These are phyloP conservation scores for Hemileccinum impolitum DNA, from an alignment of 768 basidiomycete species.

Conservation along the genomic window DNA sequence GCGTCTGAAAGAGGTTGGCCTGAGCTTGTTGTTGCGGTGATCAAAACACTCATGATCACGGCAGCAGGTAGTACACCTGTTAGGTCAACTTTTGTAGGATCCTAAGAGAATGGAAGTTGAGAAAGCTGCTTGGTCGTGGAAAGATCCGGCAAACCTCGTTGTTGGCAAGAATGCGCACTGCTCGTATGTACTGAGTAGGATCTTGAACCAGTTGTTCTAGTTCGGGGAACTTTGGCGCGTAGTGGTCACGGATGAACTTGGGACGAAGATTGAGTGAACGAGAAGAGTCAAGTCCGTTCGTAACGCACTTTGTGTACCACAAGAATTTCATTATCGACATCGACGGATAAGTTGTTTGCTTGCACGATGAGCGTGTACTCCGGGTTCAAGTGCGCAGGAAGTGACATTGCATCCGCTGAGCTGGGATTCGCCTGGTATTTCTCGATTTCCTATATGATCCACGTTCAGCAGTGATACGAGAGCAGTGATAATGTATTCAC, in stretches of 20 bases:
- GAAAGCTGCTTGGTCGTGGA: neutral
- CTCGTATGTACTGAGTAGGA: constrained; percentile 87
- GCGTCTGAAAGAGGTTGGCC: constrained; percentile 67
- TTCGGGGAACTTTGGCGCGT: constrained; percentile 92
- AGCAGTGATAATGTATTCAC: constrained; percentile 35
- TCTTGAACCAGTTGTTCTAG: constrained; percentile 93
- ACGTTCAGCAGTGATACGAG: neutral
- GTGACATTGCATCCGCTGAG: constrained; percentile 70
- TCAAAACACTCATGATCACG: constrained; percentile 92
- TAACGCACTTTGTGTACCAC: constrained; percentile 85
- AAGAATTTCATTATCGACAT: constrained; percentile 96
- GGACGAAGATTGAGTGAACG: constrained; percentile 7
- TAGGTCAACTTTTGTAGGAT: constrained; percentile 83
- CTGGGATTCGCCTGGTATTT: constrained; percentile 81
- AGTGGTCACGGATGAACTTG: constrained; percentile 97
- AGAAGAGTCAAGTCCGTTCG: constrained; percentile 2
- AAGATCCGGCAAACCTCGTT: constrained; percentile 49
- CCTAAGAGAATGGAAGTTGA: constrained; percentile 40
- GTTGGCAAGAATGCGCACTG: constrained; percentile 87
- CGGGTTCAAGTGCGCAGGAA: constrained; percentile 84
- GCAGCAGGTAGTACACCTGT: constrained; percentile 79
- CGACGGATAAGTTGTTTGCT: constrained; percentile 96
- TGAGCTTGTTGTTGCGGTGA: constrained; percentile 89
- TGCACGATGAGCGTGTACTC: constrained; percentile 97
- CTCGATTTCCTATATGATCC: constrained; percentile 69